Evolutionary conservation across 129 eudicot genomes (phyloP), one percentile per base, ranked within the genome.

Genomic region (Escallonia herrerae): DNA sequence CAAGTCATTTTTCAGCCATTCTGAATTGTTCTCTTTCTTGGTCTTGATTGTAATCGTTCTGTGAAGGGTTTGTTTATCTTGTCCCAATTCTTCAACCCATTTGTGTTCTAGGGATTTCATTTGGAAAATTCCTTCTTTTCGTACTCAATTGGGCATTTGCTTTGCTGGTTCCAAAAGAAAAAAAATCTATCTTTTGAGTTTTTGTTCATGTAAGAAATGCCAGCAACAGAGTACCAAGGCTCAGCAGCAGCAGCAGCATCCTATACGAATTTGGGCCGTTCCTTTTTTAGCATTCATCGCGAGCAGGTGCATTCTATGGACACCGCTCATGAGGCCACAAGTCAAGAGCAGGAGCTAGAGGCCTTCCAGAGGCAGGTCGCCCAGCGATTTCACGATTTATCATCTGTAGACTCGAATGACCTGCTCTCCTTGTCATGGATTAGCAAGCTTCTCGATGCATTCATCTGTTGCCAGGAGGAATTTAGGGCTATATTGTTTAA

Each of bases 361-460:
- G 64, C 76, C 1, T 85, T 86, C 40, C 94, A 86, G 62, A 74
- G 49, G 46, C 74, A 56, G 40, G 88, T 86, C 1, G 81, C 83
- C 38, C 76, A 77, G 1, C 70, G 64, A 15, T 86, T 86, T 40
- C 64, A 54, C 33, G 79, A 82, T 47, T 55, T 86, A 12, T 68
- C 80, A 6, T 62, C 76, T 4, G 77, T 56, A 10, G 72, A 74
- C 10, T 74, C 85, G 1, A 70, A 69, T 39, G 86, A 87, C 12
- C 72, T 90, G n/a, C 81, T 90, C 15, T 84, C 97, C 2, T 48
- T 90, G 54, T 72, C 87, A 0, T 90, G 97, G 97, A 69, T 87
- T 14, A 78, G 74, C 0, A 90, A 84, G 40, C 85, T 90, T 14
- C 69, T 90, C 2, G 83, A 84, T 61, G 85, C 82, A 5, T 90